Evolutionary conservation across 805 yeast genomes (phyloP).

Genomic region (Ogataea ganodermae): DNA sequence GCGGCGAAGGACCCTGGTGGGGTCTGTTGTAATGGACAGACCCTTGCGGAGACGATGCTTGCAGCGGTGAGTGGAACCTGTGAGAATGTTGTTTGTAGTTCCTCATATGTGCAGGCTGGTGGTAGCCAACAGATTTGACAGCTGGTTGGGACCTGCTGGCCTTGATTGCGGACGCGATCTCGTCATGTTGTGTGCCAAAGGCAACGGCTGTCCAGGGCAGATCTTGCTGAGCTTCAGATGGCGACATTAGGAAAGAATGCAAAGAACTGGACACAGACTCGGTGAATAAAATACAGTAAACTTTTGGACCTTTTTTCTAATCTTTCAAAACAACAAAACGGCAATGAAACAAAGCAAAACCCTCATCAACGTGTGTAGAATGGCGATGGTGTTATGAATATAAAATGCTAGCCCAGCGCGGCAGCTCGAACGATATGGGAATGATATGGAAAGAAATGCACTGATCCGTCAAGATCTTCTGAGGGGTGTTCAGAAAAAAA

Average conservation of each 20-base stretch:
- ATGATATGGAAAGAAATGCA: not conserved
- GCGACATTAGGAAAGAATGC: not conserved
- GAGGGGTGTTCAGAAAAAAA: no score
- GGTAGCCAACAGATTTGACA: not conserved
- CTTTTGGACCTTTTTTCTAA: not conserved
- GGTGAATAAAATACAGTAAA: not conserved
- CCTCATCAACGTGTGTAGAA: not conserved
- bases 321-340: not conserved
- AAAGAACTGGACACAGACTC: not conserved
- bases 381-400: not conserved
- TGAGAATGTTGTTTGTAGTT: not conserved
- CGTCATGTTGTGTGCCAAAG: conserved; percentile 18
- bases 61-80: not conserved
- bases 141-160: not conserved
- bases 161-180: conserved; percentile 12
- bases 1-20: not conserved
- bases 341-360: not conserved
- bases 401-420: no score
- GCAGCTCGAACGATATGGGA: not conserved
- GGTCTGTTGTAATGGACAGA: not conserved
- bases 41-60: not conserved
- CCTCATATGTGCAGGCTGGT: not conserved
- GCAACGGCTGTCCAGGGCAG: not conserved
- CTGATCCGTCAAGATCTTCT: not conserved
- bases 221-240: not conserved